Conservation (phyloP, 495 filamentous ascomycete species). For the Penicillium bialowiezense region DNA sequence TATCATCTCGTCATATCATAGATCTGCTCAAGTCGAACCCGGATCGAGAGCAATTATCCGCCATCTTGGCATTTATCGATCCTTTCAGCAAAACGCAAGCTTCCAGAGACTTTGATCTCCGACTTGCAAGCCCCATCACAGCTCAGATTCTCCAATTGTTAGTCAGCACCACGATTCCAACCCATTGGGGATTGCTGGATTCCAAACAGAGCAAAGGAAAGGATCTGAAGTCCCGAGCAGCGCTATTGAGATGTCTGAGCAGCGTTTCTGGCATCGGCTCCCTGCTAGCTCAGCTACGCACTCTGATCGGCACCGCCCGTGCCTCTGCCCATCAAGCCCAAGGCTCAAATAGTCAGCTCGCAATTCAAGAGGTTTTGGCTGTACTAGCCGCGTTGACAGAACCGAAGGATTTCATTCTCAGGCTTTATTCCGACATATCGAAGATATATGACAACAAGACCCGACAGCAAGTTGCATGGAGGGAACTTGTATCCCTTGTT, state of each 20-base stretch:
- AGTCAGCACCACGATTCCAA: conserved; percentile 66
- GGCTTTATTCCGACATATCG: conserved; percentile 51
- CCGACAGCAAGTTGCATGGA: conserved; percentile 56
- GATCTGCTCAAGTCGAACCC: conserved; percentile 64
- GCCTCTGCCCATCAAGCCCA: conserved; percentile 25
- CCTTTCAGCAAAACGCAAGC: conserved; percentile 28
- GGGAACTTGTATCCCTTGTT: conserved; percentile 61
- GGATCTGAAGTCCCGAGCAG: conserved; percentile 30
- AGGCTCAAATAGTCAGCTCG: conserved; percentile 26
- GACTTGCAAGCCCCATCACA: conserved; percentile 57
- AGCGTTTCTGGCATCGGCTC: conserved; percentile 73
- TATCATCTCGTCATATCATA: conserved; percentile 58
- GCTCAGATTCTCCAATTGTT: conserved; percentile 70
- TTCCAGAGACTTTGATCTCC: conserved; percentile 53
- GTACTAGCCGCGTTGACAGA: conserved; percentile 55
- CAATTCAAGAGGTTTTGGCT: conserved; percentile 38
- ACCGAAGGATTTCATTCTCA: conserved; percentile 48
- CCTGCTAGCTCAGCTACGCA: conserved; percentile 59
- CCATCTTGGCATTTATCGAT: conserved; percentile 53
- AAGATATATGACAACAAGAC: conserved; percentile 28
- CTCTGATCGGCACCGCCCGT: conserved; percentile 38
- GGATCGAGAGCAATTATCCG: conserved; percentile 52
- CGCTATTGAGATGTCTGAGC: conserved; percentile 64
- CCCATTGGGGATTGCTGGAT: conserved; percentile 68
- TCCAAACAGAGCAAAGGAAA: conserved; percentile 37